Conservation (phyloP, 2,329 filamentous ascomycete species). For the Myriosclerotinia scirpicola region DNA sequence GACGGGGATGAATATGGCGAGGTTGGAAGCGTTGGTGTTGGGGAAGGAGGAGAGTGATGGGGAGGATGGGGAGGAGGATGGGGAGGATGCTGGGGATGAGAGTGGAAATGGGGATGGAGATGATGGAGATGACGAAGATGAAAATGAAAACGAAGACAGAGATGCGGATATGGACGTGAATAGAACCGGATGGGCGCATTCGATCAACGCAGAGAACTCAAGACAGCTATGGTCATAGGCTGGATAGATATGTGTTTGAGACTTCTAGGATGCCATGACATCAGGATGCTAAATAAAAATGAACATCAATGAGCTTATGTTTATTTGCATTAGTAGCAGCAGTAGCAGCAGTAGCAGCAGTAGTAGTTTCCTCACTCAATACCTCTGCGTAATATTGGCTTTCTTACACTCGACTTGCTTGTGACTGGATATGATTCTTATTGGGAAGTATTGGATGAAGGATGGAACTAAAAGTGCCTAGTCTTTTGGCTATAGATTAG, state of each 20-base stretch:
- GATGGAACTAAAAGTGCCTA: too few relatives aligned
- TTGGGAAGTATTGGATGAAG: too few relatives aligned
- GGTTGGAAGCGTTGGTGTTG: background rate
- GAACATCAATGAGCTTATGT: background rate
- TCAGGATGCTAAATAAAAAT: background rate
- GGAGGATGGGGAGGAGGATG: background rate
- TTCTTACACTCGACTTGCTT: background rate
- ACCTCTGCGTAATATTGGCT: background rate
- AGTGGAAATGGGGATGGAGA: background rate
- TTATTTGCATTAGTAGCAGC: background rate
- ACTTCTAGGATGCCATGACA: background rate
- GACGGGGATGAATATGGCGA: constrained; percentile 15
- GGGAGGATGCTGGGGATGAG: background rate
- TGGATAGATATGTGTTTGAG: background rate
- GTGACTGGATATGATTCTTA: background rate
- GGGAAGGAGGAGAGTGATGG: background rate
- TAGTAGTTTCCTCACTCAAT: background rate
- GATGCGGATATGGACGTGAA: too few relatives aligned
- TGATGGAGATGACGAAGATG: background rate
- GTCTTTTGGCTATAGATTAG: too few relatives aligned
- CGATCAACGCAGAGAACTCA: too few relatives aligned
- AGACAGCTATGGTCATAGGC: background rate
- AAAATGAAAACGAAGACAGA: too few relatives aligned
- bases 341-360: too few relatives aligned
- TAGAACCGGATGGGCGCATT: too few relatives aligned